Base-by-base conservation (phyloP, 192 early-diverging fungal genomes). In the Coemansia biformis region DNA sequence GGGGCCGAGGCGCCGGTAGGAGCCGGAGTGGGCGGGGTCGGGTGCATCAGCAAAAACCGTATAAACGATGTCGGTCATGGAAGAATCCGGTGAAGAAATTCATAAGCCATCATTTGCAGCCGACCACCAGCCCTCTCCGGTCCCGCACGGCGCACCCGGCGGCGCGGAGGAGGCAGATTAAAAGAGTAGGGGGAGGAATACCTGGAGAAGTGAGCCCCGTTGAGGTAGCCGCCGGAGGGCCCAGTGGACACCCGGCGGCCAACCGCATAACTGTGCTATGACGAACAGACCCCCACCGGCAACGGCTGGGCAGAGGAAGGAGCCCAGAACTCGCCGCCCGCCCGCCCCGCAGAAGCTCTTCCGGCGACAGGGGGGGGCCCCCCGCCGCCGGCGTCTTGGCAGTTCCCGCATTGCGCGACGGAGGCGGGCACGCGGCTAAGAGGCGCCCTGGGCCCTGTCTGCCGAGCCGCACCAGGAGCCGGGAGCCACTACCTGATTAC, bases 191-290 rank as follows among this genome's bases (percentile, higher is more conserved):
- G 34, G 41, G 68, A 45, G 69, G 69, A 65, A 73, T 73, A 73
- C 58, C 38, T 65, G 57, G 69, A 72, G 51, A 41, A 73, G 62
- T 73, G 69, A 73, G 69, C 69, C 69, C 69, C 69, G 69, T 73
- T 73, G 69, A 61, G 69, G 69, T 73, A 73, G 44, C 53, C 51
- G 57, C 40, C 33, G 15, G 29, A 38, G 51, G 14, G 26, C 15
- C 12, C 35, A 10, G 37, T 22, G n/a, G n/a, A n/a, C n/a, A n/a
- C 14, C 23, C 29, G 28, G 47, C 50, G 47, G 35, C 62, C 63
- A 71, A 64, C 69, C 61, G 67, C 69, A 73, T 65, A 57, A 73
- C 69, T 73, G 69, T 73, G 69, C 69, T 73, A 73, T 73, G 69
- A 73, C 69, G 69, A 73, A 65, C 61, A 73, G 49, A 42, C 29